Evolutionary conservation across 768 basidiomycete genomes (phyloP), one percentile per base, ranked within the genome.

Genomic region (Lentinula sp.): DNA sequence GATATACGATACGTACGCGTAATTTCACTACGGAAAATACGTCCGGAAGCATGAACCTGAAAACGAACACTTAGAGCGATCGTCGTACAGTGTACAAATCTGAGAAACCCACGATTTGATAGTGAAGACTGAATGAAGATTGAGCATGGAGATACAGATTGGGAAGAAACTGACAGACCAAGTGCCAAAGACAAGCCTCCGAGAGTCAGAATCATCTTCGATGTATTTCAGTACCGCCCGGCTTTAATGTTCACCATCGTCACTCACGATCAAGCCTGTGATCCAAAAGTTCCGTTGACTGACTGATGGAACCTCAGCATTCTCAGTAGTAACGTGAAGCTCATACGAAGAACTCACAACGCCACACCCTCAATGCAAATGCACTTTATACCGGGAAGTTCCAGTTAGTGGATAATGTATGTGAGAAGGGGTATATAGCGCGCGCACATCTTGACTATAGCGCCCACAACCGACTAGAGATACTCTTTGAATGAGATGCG

Each of bases 301-400:
- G 64, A 88, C 86, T 88, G 55, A 54, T 56, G 43, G 23, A 40
- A 35, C 55, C 16, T 43, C 1, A 18, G 49, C 11, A 32, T 15
- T 10, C 28, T 50, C n/a, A 5, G 16, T 3, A 43, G 11, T 18
- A 9, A n/a, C 32, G n/a, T 10, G 11, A 48, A 48, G 8, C 8
- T 21, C 18, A 16, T n/a, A 15, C 28, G 15, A 28, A 28, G 54
- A 21, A 67, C 78, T 65, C 67, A 87, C 86, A 88, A 71, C 86
- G 70, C 82, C 84, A 88, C 21, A 88, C 86, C 31, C 85, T 79
- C 56, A 85, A 68, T 0, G 77, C 80, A 60, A 87, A 87, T 54
- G 78, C 77, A 35, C 85, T 86, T 57, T 9, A 37, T 6, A 53
- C 3, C 10, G 28, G 18, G 35, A 6, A 45, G 35, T 49, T 50